These are phyloP conservation scores for Kluyveromyces lactis DNA, from an alignment of 805 yeast species.

Conservation along the genomic window DNA sequence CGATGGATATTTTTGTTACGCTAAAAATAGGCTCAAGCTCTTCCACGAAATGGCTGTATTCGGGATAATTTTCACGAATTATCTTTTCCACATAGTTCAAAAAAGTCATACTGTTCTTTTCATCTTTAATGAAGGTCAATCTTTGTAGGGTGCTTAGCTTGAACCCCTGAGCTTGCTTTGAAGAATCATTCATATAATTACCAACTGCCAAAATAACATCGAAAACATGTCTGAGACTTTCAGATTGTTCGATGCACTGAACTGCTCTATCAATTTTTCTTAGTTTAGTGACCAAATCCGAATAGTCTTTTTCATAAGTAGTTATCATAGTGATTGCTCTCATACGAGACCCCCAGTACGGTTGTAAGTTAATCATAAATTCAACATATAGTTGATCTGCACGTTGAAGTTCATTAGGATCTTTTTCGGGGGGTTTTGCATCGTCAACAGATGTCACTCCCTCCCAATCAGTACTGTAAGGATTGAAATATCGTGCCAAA, in stretches of 20 bases:
- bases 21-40: constrained; percentile 52
- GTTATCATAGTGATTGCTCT: constrained; percentile 68
- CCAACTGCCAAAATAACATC: constrained; percentile 87
- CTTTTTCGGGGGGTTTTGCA: constrained; percentile 49
- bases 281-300: constrained; percentile 59
- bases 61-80: constrained; percentile 78
- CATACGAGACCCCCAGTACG: constrained; percentile 89
- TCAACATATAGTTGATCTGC: constrained; percentile 82
- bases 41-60: constrained; percentile 61
- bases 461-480: constrained; percentile 71
- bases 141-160: constrained; percentile 83
- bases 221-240: constrained; percentile 60
- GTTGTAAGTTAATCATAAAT: constrained; percentile 71
- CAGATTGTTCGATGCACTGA: constrained; percentile 54
- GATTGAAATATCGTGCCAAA: constrained; percentile 63
- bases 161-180: constrained; percentile 91
- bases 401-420: constrained; percentile 69
- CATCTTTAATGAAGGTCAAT: constrained; percentile 84
- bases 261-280: constrained; percentile 68
- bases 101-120: constrained; percentile 77
- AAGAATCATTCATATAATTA: constrained; percentile 90
- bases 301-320: constrained; percentile 70
- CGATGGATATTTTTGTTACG: constrained; percentile 71
- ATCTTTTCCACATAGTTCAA: constrained; percentile 87
- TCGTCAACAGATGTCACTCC: constrained; percentile 32